These are phyloP conservation scores for Teratosphaeria nubilosa DNA, from an alignment of 2,329 filamentous ascomycete genomes.

Conservation along the genomic window DNA sequence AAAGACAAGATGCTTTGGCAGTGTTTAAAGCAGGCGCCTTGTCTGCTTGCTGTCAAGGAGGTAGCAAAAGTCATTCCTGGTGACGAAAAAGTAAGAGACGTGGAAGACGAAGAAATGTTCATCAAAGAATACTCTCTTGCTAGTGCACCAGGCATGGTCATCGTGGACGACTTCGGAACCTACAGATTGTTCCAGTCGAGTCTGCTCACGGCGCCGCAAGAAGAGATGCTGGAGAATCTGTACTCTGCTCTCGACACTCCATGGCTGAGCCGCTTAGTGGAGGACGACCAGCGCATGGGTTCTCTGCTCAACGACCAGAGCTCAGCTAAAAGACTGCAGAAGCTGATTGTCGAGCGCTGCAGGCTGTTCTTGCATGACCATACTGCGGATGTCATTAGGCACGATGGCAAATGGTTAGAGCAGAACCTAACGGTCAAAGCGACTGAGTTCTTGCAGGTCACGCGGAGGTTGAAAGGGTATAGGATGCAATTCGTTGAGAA, in stretches of 20 bases:
- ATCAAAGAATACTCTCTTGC: slow-evolving; percentile 73
- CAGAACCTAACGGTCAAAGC: slow-evolving; percentile 69
- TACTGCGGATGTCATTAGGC: slow-evolving; percentile 65
- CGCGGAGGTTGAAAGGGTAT: slow-evolving; percentile 63
- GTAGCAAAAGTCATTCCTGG: slow-evolving; percentile 42
- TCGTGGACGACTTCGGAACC: slow-evolving; percentile 80
- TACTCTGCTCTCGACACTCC: slow-evolving; percentile 73
- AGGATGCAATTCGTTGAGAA: slow-evolving; percentile 62
- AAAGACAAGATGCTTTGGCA: slow-evolving; percentile 68
- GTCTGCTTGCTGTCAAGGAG: slow-evolving; percentile 77
- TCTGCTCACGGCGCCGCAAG: slow-evolving; percentile 78
- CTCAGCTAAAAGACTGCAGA: slow-evolving; percentile 59
- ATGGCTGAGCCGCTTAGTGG: slow-evolving; percentile 64
- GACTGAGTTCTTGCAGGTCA: slow-evolving; percentile 68
- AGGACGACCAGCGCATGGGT: slow-evolving; percentile 67
- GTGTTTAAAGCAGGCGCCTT: slow-evolving; percentile 63
- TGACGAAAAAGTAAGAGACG: slow-evolving; percentile 35
- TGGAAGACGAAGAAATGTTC: slow-evolving; percentile 37
- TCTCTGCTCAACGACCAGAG: slow-evolving; percentile 55
- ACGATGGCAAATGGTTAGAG: slow-evolving; percentile 84
- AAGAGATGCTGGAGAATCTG: slow-evolving; percentile 75
- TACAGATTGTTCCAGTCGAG: slow-evolving; percentile 80
- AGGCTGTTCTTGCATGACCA: slow-evolving; percentile 86
- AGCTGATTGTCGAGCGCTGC: slow-evolving; percentile 75
- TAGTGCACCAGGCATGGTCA: slow-evolving; percentile 59